phyloP scores from a whole-genome alignment of 176 grass and related monocot genomes.

The Carex cristatella region DNA sequence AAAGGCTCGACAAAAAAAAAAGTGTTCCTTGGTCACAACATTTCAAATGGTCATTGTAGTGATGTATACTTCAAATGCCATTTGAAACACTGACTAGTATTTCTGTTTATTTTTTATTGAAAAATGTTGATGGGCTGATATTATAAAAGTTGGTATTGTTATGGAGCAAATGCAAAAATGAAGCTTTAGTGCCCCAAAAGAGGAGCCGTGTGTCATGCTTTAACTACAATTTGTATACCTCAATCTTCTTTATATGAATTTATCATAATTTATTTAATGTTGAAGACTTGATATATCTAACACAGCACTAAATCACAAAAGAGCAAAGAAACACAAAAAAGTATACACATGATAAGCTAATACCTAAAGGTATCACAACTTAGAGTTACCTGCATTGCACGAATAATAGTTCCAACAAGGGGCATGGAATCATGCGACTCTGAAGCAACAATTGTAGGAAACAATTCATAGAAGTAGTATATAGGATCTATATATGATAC shows the following conservation, averaged over 20 bases:
- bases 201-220: not conserved
- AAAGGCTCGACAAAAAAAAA: not conserved
- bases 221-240: not conserved
- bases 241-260: constrained; percentile 8
- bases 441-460: constrained; percentile 92
- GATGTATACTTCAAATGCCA: not conserved
- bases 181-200: not conserved
- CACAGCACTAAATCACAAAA: not conserved
- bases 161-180: not conserved
- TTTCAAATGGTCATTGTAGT: not conserved
- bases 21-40: not conserved
- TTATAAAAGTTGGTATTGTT: not conserved
- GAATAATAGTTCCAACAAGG: constrained; percentile 93
- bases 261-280: not conserved
- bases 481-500: constrained; percentile 91
- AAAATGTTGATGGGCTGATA: not conserved
- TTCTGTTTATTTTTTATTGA: not conserved
- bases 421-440: constrained; percentile 94
- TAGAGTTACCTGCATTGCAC: constrained; percentile 82
- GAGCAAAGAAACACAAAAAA: not conserved
- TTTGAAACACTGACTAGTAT: not conserved
- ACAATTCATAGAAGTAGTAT: constrained; percentile 94
- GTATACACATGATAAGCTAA: not conserved
- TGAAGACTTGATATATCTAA: not conserved
- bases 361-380: not conserved